Evolutionary conservation across 2,329 filamentous ascomycete genomes (phyloP).

Genomic region (Byssochlamys sp.): DNA sequence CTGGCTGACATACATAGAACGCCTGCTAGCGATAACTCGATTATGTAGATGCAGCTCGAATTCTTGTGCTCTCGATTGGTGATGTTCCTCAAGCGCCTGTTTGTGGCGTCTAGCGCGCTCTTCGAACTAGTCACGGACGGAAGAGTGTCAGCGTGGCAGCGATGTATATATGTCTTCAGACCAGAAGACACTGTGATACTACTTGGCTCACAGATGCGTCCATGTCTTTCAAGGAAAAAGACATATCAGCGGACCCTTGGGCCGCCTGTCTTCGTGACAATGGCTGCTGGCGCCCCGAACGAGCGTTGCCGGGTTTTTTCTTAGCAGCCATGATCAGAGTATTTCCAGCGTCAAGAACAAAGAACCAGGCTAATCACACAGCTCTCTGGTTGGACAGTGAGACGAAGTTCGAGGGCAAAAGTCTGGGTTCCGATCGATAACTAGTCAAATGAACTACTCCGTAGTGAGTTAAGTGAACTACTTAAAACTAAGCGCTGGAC

Average conservation of each 20-base stretch:
- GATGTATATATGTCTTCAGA: neutral
- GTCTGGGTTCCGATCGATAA: neutral
- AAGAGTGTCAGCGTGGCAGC: neutral
- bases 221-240: slow-evolving; percentile 7
- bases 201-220: slow-evolving; percentile 10
- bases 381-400: no score
- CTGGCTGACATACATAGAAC: slow-evolving; percentile 5
- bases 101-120: slow-evolving; percentile 6
- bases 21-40: slow-evolving; percentile 1
- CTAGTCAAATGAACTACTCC: no score
- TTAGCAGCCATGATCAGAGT: neutral
- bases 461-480: no score
- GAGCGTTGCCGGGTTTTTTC: neutral
- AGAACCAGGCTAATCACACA: neutral
- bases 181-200: slow-evolving; percentile 1
- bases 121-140: slow-evolving; percentile 3
- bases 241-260: neutral
- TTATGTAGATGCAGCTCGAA: slow-evolving; percentile 5
- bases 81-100: slow-evolving; percentile 9
- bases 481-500: neutral
- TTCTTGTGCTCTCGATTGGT: slow-evolving; percentile 7
- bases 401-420: neutral
- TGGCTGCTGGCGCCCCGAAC: neutral
- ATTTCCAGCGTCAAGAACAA: neutral
- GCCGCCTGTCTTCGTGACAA: neutral